Base-by-base conservation (phyloP, 2,329 filamentous ascomycete genomes). In the Cercospora sp. region DNA sequence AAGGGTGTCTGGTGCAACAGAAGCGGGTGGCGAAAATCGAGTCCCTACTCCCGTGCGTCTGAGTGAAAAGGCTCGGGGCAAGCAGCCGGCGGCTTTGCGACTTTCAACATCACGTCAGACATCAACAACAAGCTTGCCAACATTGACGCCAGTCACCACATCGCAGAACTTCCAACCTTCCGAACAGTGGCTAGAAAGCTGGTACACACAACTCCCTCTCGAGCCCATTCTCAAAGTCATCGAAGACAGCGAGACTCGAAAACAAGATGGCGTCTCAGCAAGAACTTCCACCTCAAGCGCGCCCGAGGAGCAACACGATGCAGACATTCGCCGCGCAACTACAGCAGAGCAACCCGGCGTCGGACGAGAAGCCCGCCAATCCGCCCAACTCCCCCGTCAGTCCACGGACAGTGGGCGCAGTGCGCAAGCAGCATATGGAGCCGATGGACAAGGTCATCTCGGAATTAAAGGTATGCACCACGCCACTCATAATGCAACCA, bases 61-160 rank as follows among this genome's bases (percentile, higher is more conserved):
- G 92, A 97, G 94, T 20, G 95, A 98, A 80, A 99, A 98, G 79
- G 95, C 95, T 16, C 86, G 95, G 60, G 95, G 95, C 7, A 99
- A 99, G 80, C 93, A 96, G 89, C 95, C 94, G 30, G 93, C 12
- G 91, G 92, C 1, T 23, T 26, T 65, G 55, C 59, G 36, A 55
- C 36, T 58, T 36, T 42, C 63, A 30, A 60, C 58, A 7, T 77
- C 75, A 51, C 93, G 97, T 76, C 97, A 95, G 76, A 96, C 93
- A 79, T 76, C 74, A 16, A 92, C 90, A 30, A 91, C 91, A 1
- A 97, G 93, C 75, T 84, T 97, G 87, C 85, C 67, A 89, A 88
- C 73, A 84, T 90, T 75, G 87, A 89, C 12, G 83, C 86, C 48
- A 81, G 84, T 86, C 9, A 64, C n/a, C 57, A 57, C 64, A 36